Evolutionary conservation across 2,329 filamentous ascomycete species (phyloP).

Genomic region (Taxawa tesnikishii): DNA sequence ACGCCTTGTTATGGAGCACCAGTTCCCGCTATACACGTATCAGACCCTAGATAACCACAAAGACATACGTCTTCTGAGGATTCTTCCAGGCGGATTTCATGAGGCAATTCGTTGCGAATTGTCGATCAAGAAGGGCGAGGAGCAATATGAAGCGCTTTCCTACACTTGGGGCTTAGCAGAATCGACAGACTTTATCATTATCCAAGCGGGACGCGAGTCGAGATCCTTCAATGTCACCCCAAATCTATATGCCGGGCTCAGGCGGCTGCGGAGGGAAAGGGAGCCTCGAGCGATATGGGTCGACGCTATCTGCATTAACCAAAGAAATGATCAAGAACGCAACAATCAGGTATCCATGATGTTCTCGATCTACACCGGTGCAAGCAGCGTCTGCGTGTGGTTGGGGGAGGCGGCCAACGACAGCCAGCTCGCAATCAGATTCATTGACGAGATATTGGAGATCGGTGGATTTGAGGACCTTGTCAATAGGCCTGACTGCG

Average conservation of each 20-base stretch:
- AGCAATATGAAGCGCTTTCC: constrained; percentile 6
- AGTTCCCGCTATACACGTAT: too few relatives aligned
- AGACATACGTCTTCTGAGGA: too few relatives aligned
- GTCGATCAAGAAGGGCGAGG: neutral
- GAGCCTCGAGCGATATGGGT: constrained; percentile 3
- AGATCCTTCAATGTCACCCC: neutral
- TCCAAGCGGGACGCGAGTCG: too few relatives aligned
- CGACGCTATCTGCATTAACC: constrained; percentile 7
- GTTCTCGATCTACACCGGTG: constrained; percentile 6
- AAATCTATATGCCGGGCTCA: constrained; percentile 3
- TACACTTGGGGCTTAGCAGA: constrained; percentile 3
- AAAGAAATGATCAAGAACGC: constrained; percentile 6
- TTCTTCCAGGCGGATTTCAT: too few relatives aligned
- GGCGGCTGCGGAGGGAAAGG: neutral
- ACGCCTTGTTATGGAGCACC: too few relatives aligned
- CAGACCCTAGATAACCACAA: too few relatives aligned
- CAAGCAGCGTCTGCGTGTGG: constrained; percentile 5
- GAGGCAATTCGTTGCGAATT: too few relatives aligned
- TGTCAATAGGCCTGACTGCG: constrained; percentile 1
- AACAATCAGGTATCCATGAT: constrained; percentile 5
- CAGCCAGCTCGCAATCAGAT: constrained; percentile 3
- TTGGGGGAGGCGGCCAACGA: constrained; percentile 2
- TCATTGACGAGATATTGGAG: constrained; percentile 4
- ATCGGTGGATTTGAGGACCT: constrained; percentile 5
- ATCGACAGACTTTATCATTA: neutral